Evolutionary conservation across 441 rosid genomes (phyloP).

Genomic region (Geranium incanum): DNA sequence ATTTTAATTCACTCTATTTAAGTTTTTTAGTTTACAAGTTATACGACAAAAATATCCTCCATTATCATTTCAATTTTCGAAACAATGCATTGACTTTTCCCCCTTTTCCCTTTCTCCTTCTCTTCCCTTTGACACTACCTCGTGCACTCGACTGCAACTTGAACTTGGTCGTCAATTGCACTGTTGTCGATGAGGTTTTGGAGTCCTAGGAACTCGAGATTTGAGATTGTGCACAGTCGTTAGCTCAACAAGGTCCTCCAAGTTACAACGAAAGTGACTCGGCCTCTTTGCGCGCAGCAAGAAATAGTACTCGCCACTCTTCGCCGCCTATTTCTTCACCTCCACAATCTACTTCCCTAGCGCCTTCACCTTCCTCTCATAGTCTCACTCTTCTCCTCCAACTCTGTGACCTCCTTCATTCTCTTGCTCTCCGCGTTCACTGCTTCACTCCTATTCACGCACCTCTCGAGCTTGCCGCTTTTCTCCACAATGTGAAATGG

Average conservation of each 20-base stretch:
- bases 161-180: background rate
- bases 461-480: slow-evolving; percentile 5
- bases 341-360: too few species aligned
- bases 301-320: too few species aligned
- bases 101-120: too few species aligned
- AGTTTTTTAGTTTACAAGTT: too few species aligned
- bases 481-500: slow-evolving; percentile 23
- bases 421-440: slow-evolving; percentile 42
- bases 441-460: slow-evolving; percentile 24
- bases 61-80: too few species aligned
- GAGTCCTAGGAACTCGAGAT: slow-evolving; percentile 73
- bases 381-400: slow-evolving; percentile 28
- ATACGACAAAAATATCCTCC: too few species aligned
- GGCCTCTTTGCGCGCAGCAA: slow-evolving; percentile 15
- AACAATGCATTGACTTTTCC: too few species aligned
- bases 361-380: slow-evolving; percentile 33
- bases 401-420: slow-evolving; percentile 11
- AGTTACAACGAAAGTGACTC: slow-evolving; percentile 46
- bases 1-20: too few species aligned
- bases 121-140: too few species aligned
- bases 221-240: slow-evolving; percentile 43
- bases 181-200: slow-evolving; percentile 51
- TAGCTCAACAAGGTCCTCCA: slow-evolving; percentile 54
- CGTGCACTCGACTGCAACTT: background rate
- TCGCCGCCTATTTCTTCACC: too few species aligned